Base-by-base conservation (phyloP, 768 basidiomycete species). In the Chiua virens region DNA sequence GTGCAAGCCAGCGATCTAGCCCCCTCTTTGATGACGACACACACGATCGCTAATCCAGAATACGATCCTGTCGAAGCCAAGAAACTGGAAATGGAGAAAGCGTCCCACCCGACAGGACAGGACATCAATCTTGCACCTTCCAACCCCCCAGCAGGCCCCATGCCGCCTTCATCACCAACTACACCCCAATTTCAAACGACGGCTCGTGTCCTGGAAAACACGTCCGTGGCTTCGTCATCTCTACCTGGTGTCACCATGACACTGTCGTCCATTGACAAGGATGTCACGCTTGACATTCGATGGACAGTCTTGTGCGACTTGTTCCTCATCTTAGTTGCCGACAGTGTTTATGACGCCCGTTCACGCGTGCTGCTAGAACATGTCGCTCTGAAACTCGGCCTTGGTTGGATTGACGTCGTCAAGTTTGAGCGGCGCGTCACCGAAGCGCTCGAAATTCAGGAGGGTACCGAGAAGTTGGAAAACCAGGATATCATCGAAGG, bases 251-350 rank as follows among this genome's bases (percentile, higher is more conserved):
- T 98, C 4, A 85, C 87, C 23, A 96, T 89, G 4, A 79, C 84
- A 0, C 79, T 98, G 20, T 92, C 92, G 4, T 74, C 86, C 22
- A 81, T 87, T 13, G 96, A 98, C 71, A 83, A 92, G 70, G 85
- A 86, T 43, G 89, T 99, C 52, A 97, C 93, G 2, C 81, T 99
- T 48, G 97, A 98, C 70, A 98, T 99, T 54, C 89, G 97, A 48
- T 99, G 96, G 95, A 99, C 97, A 3, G 86, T 99, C 11, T 82
- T 98, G 5, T 98, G 97, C 66, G 96, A 98, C 68, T 78, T 99
- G 4, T 99, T 99, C 75, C 84, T 99, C 49, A 81, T 96, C 20
- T 79, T 97, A 37, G 92, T 98, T 49, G 97, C 96, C 6, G 97
- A 99, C 69, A 93, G 90, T 53, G 95, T 98, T 8, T 99, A 98